A percentile compares a stretch with the other conserved stretches of the same genome.
Evolutionary conservation across 1,284 basidiomycete species (phyloP).

Genomic region (Cryptococcus sp.): DNA sequence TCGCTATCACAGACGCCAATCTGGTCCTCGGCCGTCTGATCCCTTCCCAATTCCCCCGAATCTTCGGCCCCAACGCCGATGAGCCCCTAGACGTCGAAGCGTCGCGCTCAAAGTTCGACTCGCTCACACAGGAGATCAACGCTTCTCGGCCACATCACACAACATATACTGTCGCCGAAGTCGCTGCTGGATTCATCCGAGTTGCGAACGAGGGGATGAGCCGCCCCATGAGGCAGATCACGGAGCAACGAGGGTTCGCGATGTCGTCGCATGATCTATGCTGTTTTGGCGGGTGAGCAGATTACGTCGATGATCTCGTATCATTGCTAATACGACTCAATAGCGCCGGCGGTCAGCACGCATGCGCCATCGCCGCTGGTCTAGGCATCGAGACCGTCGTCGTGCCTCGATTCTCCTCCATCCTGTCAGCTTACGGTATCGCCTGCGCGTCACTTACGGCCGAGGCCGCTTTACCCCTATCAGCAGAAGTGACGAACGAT

Average conservation of each 20-base stretch:
- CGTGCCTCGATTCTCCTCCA: conserved; percentile 53
- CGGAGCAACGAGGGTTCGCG: conserved; percentile 51
- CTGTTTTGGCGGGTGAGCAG: conserved; percentile 51
- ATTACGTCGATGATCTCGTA: not conserved
- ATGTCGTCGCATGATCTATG: conserved; percentile 52
- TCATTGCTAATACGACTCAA: not conserved
- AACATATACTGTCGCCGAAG: conserved; percentile 48
- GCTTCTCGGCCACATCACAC: conserved; percentile 19
- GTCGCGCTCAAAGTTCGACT: conserved; percentile 45
- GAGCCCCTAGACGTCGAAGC: conserved; percentile 53
- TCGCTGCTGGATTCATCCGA: conserved; percentile 46
- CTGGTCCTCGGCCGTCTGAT: conserved; percentile 51
- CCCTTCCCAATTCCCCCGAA: conserved; percentile 59
- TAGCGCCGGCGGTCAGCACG: conserved; percentile 37
- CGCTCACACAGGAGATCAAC: conserved; percentile 52
- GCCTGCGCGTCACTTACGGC: conserved; percentile 51
- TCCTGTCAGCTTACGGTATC: conserved; percentile 56
- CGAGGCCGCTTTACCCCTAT: conserved; percentile 21
- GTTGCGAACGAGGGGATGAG: conserved; percentile 45
- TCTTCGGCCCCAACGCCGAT: conserved; percentile 57
- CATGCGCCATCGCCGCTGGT: conserved; percentile 27
- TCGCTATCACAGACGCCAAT: conserved; percentile 53
- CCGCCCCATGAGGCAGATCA: conserved; percentile 52
- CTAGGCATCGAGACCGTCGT: conserved; percentile 48
- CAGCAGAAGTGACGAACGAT: conserved; percentile 29